phyloP scores from a whole-genome alignment of 2,329 filamentous ascomycete genomes.

The Cercospora brassicicola region DNA sequence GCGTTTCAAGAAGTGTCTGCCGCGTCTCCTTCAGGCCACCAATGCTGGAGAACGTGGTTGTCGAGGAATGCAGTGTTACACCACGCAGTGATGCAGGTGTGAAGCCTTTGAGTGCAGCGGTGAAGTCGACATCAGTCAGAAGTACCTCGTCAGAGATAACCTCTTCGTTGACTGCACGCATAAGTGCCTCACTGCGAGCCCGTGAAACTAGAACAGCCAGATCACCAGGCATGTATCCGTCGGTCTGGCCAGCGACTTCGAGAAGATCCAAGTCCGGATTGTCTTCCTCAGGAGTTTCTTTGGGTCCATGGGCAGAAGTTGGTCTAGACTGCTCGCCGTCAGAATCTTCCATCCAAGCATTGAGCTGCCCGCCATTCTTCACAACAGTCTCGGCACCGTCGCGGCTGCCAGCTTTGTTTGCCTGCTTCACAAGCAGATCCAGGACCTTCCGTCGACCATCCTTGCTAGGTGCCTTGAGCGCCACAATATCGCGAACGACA shows the following conservation, averaged over 20 bases:
- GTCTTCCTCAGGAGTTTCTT: slow-evolving; percentile 50
- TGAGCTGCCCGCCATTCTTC: slow-evolving; percentile 26
- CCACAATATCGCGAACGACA: slow-evolving; percentile 86
- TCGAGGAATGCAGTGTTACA: slow-evolving; percentile 88
- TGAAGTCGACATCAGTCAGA: slow-evolving; percentile 74
- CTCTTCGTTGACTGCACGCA: slow-evolving; percentile 65
- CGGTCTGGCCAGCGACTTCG: slow-evolving; percentile 88
- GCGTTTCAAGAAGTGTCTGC: slow-evolving; percentile 86
- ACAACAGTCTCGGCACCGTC: slow-evolving; percentile 16
- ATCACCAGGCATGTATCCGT: slow-evolving; percentile 98
- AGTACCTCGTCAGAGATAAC: slow-evolving; percentile 56
- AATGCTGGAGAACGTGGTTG: slow-evolving; percentile 88
- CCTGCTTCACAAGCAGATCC: slow-evolving; percentile 66
- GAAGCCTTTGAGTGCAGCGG: slow-evolving; percentile 82
- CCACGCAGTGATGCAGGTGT: slow-evolving; percentile 93
- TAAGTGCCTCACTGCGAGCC: slow-evolving; percentile 87
- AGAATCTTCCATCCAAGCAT: slow-evolving; percentile 71
- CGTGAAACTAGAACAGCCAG: slow-evolving; percentile 80
- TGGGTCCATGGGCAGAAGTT: slow-evolving; percentile 49
- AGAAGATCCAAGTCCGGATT: slow-evolving; percentile 82
- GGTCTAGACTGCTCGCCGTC: slow-evolving; percentile 52
- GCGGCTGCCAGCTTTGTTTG: slow-evolving; percentile 20
- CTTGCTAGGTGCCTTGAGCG: slow-evolving; percentile 88
- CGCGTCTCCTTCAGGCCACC: slow-evolving; percentile 84
- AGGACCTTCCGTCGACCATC: slow-evolving; percentile 81